Base-by-base conservation (phyloP, 805 yeast species). In the Pichia nanzhaoensis region DNA sequence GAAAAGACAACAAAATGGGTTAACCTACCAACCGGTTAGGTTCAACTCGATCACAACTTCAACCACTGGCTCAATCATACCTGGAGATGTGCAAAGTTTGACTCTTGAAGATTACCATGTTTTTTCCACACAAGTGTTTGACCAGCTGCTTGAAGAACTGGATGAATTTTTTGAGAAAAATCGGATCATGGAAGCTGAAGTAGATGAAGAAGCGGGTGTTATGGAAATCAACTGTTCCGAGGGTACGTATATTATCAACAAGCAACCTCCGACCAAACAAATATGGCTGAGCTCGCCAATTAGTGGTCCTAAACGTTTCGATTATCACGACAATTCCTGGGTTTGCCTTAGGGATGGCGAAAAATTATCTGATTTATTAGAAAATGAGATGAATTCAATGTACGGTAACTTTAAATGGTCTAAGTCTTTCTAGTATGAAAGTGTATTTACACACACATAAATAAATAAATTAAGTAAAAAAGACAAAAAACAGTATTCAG, bases 181-280 rank as follows among this genome's bases (percentile, higher is more conserved):
- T 12, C 49, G 56, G 18, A 51, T 60, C n/a, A 58, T 61, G 4
- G 75, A 76, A 27, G 64, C 87, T n/a, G 89, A 84, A 60, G 74
- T 82, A 47, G 88, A 93, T 65, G 74, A 84, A 57, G 67, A 85
- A 49, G 74, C 63, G 6, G 99, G 99, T 7, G 97, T 93, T 8
- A 64, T 93, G 65, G 80, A 91, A 1, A 61, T 93, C 46, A 77
- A 71, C 6, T 86, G 91, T 3, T 75, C 80, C 1, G 68, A 70
- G 16, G 98, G 97, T 1, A 76, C 90, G 0, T 93, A 93, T 60
- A 95, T 93, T 24, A 82, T 93, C 59, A 93, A 93, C 68, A 91
- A 89, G 59, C 98, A 93, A 65, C 99, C 99, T 1, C 97, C 99
- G 3, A 93, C 89, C 66, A 84, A 86, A 65, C 99, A 93, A 63